Base-by-base conservation (phyloP, 345 rosid genomes). In the Pistacia atlantica region DNA sequence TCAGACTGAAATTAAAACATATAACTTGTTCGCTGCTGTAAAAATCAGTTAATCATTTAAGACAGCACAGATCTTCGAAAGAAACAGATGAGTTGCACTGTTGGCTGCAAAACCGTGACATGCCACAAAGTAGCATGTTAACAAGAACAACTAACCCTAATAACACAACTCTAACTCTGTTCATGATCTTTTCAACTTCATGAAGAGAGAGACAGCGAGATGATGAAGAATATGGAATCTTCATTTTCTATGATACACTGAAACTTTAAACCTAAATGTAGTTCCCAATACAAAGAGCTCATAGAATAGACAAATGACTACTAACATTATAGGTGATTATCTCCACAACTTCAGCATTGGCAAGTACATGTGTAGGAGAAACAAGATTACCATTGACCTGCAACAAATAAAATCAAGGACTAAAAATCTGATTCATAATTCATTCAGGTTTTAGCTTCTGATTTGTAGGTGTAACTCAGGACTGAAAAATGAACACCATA, bases 371-470 rank as follows among this genome's bases (percentile, higher is more conserved):
- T 8, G 79, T 83, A 11, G 99, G 97, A 81, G 95, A 84, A 85
- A 96, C 98, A 69, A 84, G 88, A 92, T 93, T 96, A 73, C 98
- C 99, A 77, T 96, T 96, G 81, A 96, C 99, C 99, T 96, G 93
- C 80, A 83, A 68, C 56, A 65, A 67, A 81, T 67, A 72, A 83
- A 73, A 71, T 56, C 70, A 57, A 56, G 75, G 59, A 80, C 56
- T 51, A 52, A 49, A 6, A n/a, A 31, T 54, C 9, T 13, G 20
- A 56, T 42, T 52, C 20, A 75, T 1, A 1, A 14, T 56, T 17
- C 64, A 16, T 8, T 49, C 31, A 12, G 3, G 1, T 16, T 60
- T 65, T 33, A 51, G n/a, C 37, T 57, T 60, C 60, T 20, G 13
- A 10, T 37, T 55, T 61, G 62, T 9, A 71, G 65, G 77, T 18